Evolutionary conservation across 371 early-diverging fungal genomes (phyloP), one percentile per base, ranked within the genome.

Genomic region (Zopfochytrium polystomum): DNA sequence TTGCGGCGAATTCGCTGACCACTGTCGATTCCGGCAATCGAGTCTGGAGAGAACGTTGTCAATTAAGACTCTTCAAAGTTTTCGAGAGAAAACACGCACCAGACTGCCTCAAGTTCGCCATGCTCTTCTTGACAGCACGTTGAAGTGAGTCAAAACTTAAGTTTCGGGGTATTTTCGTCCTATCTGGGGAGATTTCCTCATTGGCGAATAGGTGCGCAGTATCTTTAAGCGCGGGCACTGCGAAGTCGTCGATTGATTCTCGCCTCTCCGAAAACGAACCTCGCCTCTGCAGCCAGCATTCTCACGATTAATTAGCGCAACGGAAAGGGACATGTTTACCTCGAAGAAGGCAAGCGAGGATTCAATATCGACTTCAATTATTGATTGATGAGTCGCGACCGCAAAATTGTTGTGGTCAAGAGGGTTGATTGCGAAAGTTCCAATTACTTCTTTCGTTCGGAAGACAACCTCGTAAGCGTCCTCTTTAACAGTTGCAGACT

Each of bases 121-220:
- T 68, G 23, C 66, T 62, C 22, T 62, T 65, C 52, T 69, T 62
- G n/a, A 74, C 49, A 5, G 74, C 77, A 30, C 62, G 64, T 56
- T 77, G 74, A 38, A 77, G 60, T 11, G 77, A 77, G 54, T 74
- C 77, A 52, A 63, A 77, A 60, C 74, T 73, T 34, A 77, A 50
- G 44, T 69, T 73, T 23, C 77, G 55, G 0, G 57, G 45, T 31
- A 68, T 33, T 20, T 52, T 51, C 5, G 13, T 30, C 25, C n/a
- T 46, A 18, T 61, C 55, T 9, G 33, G 1, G n/a, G n/a, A n/a
- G n/a, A n/a, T n/a, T 15, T 52, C 52, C 22, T 7, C 31, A 11
- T 32, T 15, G 4, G 48, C 7, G 3, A 42, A 20, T 15, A 33
- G 3, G 9, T 31, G 54, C 29, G 45, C 20, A 27, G 22, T 53